A percentile compares a stretch with the other conserved stretches of the same genome.
phyloP scores from a whole-genome alignment of 352 stramenopile species.

The Pythium folliculosum region DNA sequence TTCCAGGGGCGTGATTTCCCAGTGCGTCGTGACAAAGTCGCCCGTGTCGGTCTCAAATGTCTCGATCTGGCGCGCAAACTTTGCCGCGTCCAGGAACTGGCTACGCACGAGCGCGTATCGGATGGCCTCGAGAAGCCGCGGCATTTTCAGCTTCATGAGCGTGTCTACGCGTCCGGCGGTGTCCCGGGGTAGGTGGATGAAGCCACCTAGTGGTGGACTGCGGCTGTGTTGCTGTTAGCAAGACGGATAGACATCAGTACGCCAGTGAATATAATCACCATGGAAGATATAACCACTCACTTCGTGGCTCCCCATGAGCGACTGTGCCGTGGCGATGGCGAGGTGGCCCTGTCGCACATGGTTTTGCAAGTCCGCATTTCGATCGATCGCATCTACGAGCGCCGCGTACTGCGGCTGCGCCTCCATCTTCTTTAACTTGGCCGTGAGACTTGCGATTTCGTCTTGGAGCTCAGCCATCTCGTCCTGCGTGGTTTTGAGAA shows the following conservation, averaged over 20 bases:
- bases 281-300: no score
- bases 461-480: conserved; percentile 15
- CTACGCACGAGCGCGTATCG: conserved; percentile 1
- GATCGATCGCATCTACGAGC: neutral
- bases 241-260: neutral
- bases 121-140: conserved; percentile 4
- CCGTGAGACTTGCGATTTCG: conserved; percentile 6
- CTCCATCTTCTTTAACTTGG: conserved; percentile 5
- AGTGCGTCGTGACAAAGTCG: conserved; percentile 12
- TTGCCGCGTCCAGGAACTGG: conserved; percentile 8
- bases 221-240: neutral
- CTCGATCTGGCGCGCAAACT: conserved; percentile 5
- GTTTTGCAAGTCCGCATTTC: neutral
- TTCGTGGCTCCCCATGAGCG: conserved; percentile 8
- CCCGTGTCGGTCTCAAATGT: conserved; percentile 7
- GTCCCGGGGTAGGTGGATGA: conserved; percentile 9
- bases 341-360: conserved; percentile 5
- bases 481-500: no score
- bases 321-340: conserved; percentile 13
- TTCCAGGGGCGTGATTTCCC: conserved; percentile 13
- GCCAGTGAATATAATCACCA: no score
- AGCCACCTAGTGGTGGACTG: conserved; percentile 6
- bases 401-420: neutral
- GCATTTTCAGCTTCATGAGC: neutral
- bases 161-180: neutral